Conservation (phyloP, 192 early-diverging fungal genomes). For the Linnemannia elongata region DNA sequence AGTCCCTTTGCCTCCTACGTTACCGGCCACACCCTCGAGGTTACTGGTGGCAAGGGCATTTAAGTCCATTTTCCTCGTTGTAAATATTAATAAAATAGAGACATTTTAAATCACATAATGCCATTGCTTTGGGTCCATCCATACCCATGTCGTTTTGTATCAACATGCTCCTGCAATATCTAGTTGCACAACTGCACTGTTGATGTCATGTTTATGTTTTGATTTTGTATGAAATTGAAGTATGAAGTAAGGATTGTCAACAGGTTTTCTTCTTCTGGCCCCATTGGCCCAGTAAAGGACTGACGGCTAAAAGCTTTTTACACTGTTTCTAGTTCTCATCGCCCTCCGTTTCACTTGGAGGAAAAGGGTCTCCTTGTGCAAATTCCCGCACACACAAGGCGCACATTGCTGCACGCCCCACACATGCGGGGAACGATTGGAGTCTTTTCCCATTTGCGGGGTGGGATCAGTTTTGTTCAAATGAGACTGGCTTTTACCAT, state of each 20-base stretch:
- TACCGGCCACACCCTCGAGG: slow-evolving; percentile 69
- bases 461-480: neutral
- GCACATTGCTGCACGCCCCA: neutral
- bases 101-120: no score
- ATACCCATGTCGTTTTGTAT: no score
- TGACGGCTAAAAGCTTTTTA: slow-evolving; percentile 53
- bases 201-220: neutral
- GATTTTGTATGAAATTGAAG: no score
- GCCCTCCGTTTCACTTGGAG: slow-evolving; percentile 56
- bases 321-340: slow-evolving; percentile 37
- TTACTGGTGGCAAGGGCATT: slow-evolving; percentile 72
- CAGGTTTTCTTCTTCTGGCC: slow-evolving; percentile 56
- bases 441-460: neutral
- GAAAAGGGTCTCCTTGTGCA: slow-evolving; percentile 49
- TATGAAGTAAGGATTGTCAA: slow-evolving; percentile 26
- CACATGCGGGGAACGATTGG: slow-evolving; percentile 44
- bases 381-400: slow-evolving; percentile 40
- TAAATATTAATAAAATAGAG: neutral
- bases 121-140: no score
- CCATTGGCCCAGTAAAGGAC: slow-evolving; percentile 52
- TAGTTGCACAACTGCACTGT: neutral
- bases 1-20: slow-evolving; percentile 67
- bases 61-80: slow-evolving; percentile 12
- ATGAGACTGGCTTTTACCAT: neutral
- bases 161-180: neutral